Evolutionary conservation across 2,329 filamentous ascomycete genomes (phyloP), one percentile per base, ranked within the genome.

Genomic region (Fusarium bulbicola): DNA sequence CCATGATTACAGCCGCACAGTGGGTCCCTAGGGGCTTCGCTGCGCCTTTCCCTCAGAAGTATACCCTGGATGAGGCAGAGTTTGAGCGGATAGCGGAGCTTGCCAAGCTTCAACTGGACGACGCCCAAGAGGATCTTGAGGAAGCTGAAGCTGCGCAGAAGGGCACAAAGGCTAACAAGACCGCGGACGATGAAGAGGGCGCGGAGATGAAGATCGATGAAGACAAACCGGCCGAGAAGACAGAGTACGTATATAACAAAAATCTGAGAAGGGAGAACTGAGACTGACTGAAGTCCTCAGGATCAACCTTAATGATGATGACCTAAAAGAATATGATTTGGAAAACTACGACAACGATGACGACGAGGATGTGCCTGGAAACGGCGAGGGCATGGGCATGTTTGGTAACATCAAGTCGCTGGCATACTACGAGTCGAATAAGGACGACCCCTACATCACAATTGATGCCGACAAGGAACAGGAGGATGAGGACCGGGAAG

Each of bases 391-490:
- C 60, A 92, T 96, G 88, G 92, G 92, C 77, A 97, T 98, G 89
- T 98, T 99, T 80, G 95, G 95, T 79, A 98, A 98, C 80, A 90
- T 97, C 80, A 97, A 96, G 83, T 95, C 94, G 36, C 87, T 99
- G 32, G 93, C 95, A 20, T 99, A 98, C 84, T 95, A 99, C 85
- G 91, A 95, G 75, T 94, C 94, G 70, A 96, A 97, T 83, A 93
- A 95, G 79, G 94, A 97, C 60, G 96, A 99, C 79, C 96, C 96
- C 2, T 99, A 99, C 83, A 96, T 99, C 80, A 97, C 95, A 49
- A 88, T 99, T 79, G 88, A 93, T 68, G 91, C 91, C 74, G 91
- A 92, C 72, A 86, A 87, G 61, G 87, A 89, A 43, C 90, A 89
- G 49, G 92, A 95, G 24, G 92, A 97, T 37, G 93, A 97, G 63